Conservation (phyloP, 2,329 filamentous ascomycete genomes). For the Aspergillus uvarum region DNA sequence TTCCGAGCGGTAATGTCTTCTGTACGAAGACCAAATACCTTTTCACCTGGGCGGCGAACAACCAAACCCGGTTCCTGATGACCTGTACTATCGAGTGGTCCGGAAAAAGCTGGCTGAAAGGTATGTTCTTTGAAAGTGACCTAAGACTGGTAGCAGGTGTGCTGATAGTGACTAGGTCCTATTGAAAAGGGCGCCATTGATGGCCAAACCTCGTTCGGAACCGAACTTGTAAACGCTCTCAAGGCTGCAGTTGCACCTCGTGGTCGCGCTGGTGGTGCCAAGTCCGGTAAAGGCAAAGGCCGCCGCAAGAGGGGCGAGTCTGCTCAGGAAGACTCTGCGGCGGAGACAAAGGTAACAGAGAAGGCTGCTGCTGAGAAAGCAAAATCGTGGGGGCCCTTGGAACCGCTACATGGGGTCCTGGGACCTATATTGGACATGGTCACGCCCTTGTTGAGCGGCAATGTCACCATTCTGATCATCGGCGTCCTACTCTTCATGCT, state of each 20-base stretch:
- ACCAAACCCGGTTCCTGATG: conserved; percentile 79
- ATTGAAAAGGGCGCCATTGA: conserved; percentile 96
- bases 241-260: conserved; percentile 71
- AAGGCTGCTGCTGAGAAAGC: conserved; percentile 40
- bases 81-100: conserved; percentile 94
- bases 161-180: conserved; percentile 61
- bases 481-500: conserved; percentile 70
- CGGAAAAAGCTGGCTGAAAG: conserved; percentile 97
- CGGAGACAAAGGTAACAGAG: conserved; percentile 44
- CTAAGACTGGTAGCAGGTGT: neutral
- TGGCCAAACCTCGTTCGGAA: conserved; percentile 80
- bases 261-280: conserved; percentile 52
- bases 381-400: conserved; percentile 74
- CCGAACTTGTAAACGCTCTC: conserved; percentile 72
- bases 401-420: conserved; percentile 69
- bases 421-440: conserved; percentile 70
- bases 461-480: conserved; percentile 73
- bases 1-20: conserved; percentile 91
- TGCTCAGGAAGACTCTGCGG: conserved; percentile 36
- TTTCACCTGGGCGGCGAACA: conserved; percentile 85
- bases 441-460: conserved; percentile 69
- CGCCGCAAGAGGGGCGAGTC: conserved; percentile 59
- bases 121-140: conserved; percentile 51
- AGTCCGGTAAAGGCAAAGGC: conserved; percentile 57
- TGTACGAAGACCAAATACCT: conserved; percentile 92